Evolutionary conservation across 2,329 filamentous ascomycete species (phyloP).

Genomic region (Colletotrichum eremochloae): DNA sequence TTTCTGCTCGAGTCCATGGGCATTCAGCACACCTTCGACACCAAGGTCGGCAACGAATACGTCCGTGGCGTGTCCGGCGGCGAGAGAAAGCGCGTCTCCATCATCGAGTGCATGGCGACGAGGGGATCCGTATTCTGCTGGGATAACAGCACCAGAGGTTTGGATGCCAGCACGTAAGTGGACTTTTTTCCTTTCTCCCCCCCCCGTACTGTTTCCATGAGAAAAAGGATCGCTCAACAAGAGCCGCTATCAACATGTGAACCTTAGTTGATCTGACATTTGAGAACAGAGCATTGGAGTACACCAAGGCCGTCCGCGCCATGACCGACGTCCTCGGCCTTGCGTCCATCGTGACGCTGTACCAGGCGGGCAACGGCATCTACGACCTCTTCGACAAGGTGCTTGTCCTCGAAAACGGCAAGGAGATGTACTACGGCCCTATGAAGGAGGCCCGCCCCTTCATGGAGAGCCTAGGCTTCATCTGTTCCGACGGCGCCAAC

Average conservation of each 20-base stretch:
- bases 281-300: constrained; percentile 65
- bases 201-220: too few species aligned
- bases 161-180: constrained; percentile 72
- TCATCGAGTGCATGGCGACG: constrained; percentile 73
- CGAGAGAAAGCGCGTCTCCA: constrained; percentile 77
- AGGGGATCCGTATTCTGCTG: constrained; percentile 72
- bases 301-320: constrained; percentile 70
- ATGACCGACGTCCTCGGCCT: constrained; percentile 74
- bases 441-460: constrained; percentile 60
- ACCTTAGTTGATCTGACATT: too few species aligned
- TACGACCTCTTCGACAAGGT: constrained; percentile 80
- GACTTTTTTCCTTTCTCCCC: too few species aligned
- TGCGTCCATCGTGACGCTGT: constrained; percentile 73
- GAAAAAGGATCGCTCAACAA: too few species aligned
- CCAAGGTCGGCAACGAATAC: constrained; percentile 77
- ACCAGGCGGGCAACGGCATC: constrained; percentile 79
- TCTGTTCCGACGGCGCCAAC: constrained; percentile 72
- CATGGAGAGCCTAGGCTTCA: constrained; percentile 75
- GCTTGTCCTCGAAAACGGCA: constrained; percentile 75
- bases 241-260: too few species aligned
- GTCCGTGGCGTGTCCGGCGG: constrained; percentile 77
- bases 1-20: constrained; percentile 70
- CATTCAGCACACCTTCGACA: constrained; percentile 71
- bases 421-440: constrained; percentile 75
- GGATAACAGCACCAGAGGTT: constrained; percentile 76